These are phyloP conservation scores for Triangularia setosa DNA, from an alignment of 2,329 filamentous ascomycete genomes.

Conservation along the genomic window DNA sequence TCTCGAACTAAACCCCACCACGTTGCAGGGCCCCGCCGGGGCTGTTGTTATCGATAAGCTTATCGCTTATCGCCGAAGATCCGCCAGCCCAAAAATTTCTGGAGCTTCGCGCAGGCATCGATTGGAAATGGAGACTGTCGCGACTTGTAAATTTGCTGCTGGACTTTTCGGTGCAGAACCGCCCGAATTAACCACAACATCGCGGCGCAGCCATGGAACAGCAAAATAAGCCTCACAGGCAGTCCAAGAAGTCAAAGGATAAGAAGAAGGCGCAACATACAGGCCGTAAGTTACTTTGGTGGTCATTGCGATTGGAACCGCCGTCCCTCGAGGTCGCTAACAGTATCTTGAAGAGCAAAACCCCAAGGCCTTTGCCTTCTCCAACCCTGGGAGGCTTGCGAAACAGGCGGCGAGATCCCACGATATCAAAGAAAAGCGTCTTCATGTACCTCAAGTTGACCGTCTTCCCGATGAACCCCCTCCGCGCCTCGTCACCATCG, in stretches of 20 bases:
- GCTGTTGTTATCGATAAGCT: background rate
- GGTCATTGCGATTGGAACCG: background rate
- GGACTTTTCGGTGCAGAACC: constrained; percentile 9
- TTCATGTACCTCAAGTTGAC: constrained; percentile 96
- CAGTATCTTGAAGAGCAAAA: constrained; percentile 57
- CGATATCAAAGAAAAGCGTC: constrained; percentile 88
- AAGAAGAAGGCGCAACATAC: constrained; percentile 69
- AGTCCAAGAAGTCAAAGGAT: constrained; percentile 82
- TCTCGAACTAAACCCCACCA: background rate
- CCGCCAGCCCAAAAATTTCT: constrained; percentile 26
- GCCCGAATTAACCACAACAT: constrained; percentile 6
- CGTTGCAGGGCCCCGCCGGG: constrained; percentile 11
- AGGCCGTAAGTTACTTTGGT: constrained; percentile 46
- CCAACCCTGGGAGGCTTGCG: constrained; percentile 75
- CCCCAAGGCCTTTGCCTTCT: constrained; percentile 85
- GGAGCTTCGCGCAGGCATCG: constrained; percentile 18
- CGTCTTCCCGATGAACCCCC: constrained; percentile 92
- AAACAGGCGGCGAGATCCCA: constrained; percentile 69
- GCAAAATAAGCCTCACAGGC: constrained; percentile 78
- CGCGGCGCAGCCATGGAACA: constrained; percentile 65
- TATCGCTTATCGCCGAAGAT: constrained; percentile 20
- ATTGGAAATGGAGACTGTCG: constrained; percentile 12
- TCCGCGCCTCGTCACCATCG: constrained; percentile 86
- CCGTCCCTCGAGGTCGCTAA: constrained; percentile 20
- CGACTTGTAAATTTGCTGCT: constrained; percentile 14